A percentile compares a stretch with the other conserved stretches of the same genome.
phyloP scores from a whole-genome alignment of 2,329 filamentous ascomycete species.

The Pseudodiploospora longispora region DNA sequence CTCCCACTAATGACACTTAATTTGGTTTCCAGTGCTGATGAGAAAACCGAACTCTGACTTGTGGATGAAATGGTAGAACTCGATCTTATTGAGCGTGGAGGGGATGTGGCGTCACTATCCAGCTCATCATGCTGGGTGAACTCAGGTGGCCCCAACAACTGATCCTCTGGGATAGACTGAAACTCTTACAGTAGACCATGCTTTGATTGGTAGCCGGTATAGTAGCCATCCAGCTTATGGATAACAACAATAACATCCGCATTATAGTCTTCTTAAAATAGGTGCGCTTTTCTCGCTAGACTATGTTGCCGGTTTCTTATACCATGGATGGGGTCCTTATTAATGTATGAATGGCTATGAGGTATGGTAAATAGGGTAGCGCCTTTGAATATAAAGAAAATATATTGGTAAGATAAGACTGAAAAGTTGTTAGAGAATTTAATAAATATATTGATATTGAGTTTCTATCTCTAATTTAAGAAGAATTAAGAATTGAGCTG shows the following conservation, averaged over 20 bases:
- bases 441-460: too few relatives aligned
- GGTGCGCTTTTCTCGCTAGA: conserved; percentile 2
- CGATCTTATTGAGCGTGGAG: background rate
- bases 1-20: too few relatives aligned
- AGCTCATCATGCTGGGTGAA: background rate
- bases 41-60: too few relatives aligned
- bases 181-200: conserved; percentile 3
- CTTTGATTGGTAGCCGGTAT: conserved; percentile 5
- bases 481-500: too few relatives aligned
- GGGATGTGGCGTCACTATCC: background rate
- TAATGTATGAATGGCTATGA: background rate
- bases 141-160: background rate
- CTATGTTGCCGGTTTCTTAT: conserved; percentile 2
- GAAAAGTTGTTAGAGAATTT: too few relatives aligned
- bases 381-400: too few relatives aligned
- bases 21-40: too few relatives aligned
- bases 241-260: conserved; percentile 6
- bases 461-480: too few relatives aligned
- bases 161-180: background rate
- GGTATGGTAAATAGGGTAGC: conserved; percentile 1
- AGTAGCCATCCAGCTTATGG: background rate
- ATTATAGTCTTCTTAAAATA: conserved; percentile 1
- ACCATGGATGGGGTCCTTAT: conserved; percentile 1
- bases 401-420: too few relatives aligned
- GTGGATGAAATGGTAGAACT: background rate